Evolutionary conservation across 352 stramenopile genomes (phyloP).

Genomic region (Stramenopiles sp.): DNA sequence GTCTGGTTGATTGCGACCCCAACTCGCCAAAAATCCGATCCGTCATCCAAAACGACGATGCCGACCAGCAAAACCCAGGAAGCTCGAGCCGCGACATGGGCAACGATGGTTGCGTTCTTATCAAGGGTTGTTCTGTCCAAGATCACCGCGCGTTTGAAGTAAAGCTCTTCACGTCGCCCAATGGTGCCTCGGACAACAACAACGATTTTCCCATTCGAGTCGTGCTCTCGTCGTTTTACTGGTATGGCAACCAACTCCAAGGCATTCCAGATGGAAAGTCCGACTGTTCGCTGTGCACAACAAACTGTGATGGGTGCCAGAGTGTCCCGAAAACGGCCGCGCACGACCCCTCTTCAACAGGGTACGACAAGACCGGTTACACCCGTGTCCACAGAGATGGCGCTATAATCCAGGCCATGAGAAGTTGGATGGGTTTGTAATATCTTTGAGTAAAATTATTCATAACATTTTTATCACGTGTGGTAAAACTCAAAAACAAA

Average conservation of each 20-base stretch:
- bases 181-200: conserved; percentile 21
- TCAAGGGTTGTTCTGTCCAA: conserved; percentile 34
- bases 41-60: conserved; percentile 47
- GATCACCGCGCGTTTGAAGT: conserved; percentile 35
- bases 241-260: conserved; percentile 28
- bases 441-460: no score
- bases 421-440: conserved; percentile 31
- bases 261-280: conserved; percentile 34
- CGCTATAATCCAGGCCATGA: conserved; percentile 42
- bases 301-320: conserved; percentile 12
- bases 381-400: conserved; percentile 44
- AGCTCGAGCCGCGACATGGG: conserved; percentile 37
- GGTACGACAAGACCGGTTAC: conserved; percentile 28
- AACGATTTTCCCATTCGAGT: conserved; percentile 44
- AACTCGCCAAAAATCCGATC: conserved; percentile 36
- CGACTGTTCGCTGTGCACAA: conserved; percentile 16
- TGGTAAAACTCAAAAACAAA: no score
- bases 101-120: conserved; percentile 32
- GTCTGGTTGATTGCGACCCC: no score
- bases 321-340: conserved; percentile 15
- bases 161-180: conserved; percentile 31
- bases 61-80: conserved; percentile 39
- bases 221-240: conserved; percentile 45
- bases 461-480: no score
- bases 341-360: conserved; percentile 24